Conservation (phyloP, 2,329 filamentous ascomycete genomes). For the Teratosphaeria zuluensis region DNA sequence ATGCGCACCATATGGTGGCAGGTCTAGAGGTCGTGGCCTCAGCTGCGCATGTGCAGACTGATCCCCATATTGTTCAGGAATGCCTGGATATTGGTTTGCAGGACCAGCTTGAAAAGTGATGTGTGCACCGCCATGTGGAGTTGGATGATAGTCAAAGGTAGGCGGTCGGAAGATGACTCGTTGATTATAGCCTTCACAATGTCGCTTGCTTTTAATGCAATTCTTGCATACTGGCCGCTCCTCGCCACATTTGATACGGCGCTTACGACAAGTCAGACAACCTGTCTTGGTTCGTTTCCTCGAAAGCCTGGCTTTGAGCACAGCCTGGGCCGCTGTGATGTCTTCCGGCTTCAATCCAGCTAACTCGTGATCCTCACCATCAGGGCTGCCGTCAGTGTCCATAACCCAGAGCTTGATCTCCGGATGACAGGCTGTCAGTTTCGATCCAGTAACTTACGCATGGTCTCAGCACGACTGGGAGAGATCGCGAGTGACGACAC, state of each 20-base stretch:
- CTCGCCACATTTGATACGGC: conserved; percentile 95
- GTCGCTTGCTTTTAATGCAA: conserved; percentile 75
- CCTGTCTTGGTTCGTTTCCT: conserved; percentile 79
- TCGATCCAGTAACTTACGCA: background rate
- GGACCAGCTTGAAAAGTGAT: conserved; percentile 27
- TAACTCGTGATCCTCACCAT: background rate
- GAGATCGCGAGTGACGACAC: background rate
- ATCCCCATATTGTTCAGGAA: background rate
- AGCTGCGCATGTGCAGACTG: background rate
- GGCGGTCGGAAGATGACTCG: conserved; percentile 72
- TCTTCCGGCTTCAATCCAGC: background rate
- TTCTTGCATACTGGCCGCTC: conserved; percentile 73
- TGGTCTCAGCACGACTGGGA: background rate
- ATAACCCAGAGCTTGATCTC: background rate
- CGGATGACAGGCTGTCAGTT: background rate
- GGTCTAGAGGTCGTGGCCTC: conserved; percentile 1
- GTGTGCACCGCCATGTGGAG: conserved; percentile 32
- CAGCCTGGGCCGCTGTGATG: background rate
- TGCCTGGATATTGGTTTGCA: conserved; percentile 2
- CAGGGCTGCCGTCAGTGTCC: background rate
- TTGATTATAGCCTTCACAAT: conserved; percentile 76
- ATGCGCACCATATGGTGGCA: background rate
- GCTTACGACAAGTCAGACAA: conserved; percentile 84
- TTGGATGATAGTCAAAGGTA: conserved; percentile 46
- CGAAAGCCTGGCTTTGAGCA: conserved; percentile 16